Evolutionary conservation across 352 stramenopile genomes (phyloP), one percentile per base, ranked within the genome.

Genomic region (Phytophthora agathidicida): DNA sequence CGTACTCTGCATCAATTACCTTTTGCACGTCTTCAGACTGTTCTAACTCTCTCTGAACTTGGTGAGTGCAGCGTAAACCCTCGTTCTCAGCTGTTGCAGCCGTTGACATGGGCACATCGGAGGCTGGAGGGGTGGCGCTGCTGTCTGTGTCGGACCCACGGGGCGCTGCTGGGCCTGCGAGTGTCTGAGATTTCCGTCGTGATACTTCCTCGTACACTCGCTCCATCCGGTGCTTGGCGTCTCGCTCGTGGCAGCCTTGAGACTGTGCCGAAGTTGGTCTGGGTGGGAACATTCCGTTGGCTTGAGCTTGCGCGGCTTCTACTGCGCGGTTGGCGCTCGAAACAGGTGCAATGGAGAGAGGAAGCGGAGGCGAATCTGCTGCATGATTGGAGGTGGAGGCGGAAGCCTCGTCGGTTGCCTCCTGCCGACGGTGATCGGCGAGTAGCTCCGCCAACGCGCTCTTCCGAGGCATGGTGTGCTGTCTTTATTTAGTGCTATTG

Each of bases 121-220:
- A 61, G 9, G 51, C 42, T 7, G 61, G 30, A 3, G 66, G 56
- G 2, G 61, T 65, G 20, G 32, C 55, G 22, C 66, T 75, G 27
- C 61, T 71, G 32, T 63, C 51, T 9, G 60, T 75, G 26, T 71
- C 60, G 14, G 55, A 71, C 17, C 44, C 45, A 42, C 52, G 44
- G 3, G 54, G 61, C 10, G 16, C 44, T 42, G 52, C 56, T 7
- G 46, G 7, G 19, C 57, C 42, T 50, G 16, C 49, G 41, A 54
- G 27, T 3, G 36, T 19, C 50, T 69, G 68, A n/a, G 60, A 58
- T 47, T 73, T 79, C 20, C 72, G 59, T 2, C 71, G 56, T 20
- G 67, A 80, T 0, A 86, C 68, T 35, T 86, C 68, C 16, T 77
- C 47, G 33, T 79, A 86, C 20, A 86, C 76, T 24, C 68, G 70